Evolutionary conservation across 495 filamentous ascomycete species (phyloP).

Genomic region (Rusavskia elegans): DNA sequence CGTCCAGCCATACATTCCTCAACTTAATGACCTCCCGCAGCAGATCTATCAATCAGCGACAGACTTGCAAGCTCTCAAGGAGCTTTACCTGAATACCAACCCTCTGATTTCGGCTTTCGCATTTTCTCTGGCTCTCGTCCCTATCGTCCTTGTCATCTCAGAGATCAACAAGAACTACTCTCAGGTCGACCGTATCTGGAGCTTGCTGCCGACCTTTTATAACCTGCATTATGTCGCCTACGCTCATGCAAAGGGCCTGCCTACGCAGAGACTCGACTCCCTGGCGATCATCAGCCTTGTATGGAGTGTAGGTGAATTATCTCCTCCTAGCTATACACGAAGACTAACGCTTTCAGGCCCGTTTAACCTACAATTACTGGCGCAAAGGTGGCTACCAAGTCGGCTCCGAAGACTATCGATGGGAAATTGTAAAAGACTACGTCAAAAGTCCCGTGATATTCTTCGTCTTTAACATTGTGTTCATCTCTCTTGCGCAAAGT

Average conservation of each 20-base stretch:
- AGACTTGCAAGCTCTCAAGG: conserved; percentile 36
- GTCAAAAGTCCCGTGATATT: conserved; percentile 39
- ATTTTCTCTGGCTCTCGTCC: conserved; percentile 49
- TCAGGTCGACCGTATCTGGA: conserved; percentile 87
- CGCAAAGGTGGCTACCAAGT: conserved; percentile 81
- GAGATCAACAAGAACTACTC: conserved; percentile 89
- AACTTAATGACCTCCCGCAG: conserved; percentile 56
- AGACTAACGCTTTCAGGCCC: conserved; percentile 28
- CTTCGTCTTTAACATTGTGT: conserved; percentile 70
- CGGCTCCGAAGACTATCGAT: conserved; percentile 89
- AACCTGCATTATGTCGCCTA: conserved; percentile 75
- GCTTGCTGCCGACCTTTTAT: conserved; percentile 72
- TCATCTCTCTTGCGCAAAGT: conserved; percentile 77
- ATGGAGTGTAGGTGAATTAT: conserved; percentile 59
- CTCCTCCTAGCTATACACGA: neutral
- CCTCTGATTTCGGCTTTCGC: conserved; percentile 65
- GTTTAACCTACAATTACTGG: conserved; percentile 94
- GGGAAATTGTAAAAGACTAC: conserved; percentile 40
- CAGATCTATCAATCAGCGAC: conserved; percentile 40
- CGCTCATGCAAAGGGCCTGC: conserved; percentile 57
- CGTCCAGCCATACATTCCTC: conserved; percentile 59
- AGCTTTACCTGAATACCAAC: conserved; percentile 75
- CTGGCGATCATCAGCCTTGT: conserved; percentile 50
- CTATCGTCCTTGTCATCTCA: conserved; percentile 51
- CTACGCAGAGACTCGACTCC: conserved; percentile 58